A percentile compares a stretch with the other conserved stretches of the same genome.
These are phyloP conservation scores for Volutella citrinella DNA, from an alignment of 2,329 filamentous ascomycete genomes.

Conservation along the genomic window DNA sequence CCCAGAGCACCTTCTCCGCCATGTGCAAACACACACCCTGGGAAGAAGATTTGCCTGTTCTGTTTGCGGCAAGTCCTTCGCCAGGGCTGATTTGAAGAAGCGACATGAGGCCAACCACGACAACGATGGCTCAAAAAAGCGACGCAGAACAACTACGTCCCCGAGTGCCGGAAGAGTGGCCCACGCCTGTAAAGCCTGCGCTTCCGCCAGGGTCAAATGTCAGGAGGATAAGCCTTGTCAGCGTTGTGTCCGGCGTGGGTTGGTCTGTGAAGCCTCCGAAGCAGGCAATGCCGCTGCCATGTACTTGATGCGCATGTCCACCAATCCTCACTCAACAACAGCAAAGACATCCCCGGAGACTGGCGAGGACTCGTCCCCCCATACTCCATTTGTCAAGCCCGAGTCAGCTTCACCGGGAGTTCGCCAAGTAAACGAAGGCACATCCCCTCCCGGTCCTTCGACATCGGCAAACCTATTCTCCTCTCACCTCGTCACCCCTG, in stretches of 20 bases:
- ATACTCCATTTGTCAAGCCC: too few relatives aligned
- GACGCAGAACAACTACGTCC: constrained; percentile 43
- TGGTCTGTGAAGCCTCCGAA: constrained; percentile 41
- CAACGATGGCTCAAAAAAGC: constrained; percentile 46
- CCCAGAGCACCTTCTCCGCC: constrained; percentile 51
- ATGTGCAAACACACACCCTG: constrained; percentile 49
- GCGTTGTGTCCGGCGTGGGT: constrained; percentile 45
- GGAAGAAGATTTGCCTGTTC: constrained; percentile 48
- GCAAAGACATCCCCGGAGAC: too few relatives aligned
- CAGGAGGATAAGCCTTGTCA: constrained; percentile 54
- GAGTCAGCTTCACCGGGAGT: too few relatives aligned
- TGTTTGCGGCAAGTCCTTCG: constrained; percentile 52
- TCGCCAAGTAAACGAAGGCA: too few relatives aligned
- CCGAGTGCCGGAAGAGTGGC: constrained; percentile 48
- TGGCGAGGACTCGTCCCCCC: too few relatives aligned
- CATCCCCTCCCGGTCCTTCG: too few relatives aligned
- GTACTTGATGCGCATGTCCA: constrained; percentile 43
- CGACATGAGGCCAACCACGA: constrained; percentile 51
- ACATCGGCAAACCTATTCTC: too few relatives aligned
- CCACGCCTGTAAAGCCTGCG: constrained; percentile 51
- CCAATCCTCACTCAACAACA: constrained; percentile 33
- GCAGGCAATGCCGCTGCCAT: constrained; percentile 39
- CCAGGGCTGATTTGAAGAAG: constrained; percentile 51
- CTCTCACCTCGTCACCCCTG: too few relatives aligned
- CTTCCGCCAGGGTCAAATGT: constrained; percentile 52